These are phyloP conservation scores for Grosmannia serpens DNA, from an alignment of 2,329 filamentous ascomycete species.

Conservation along the genomic window DNA sequence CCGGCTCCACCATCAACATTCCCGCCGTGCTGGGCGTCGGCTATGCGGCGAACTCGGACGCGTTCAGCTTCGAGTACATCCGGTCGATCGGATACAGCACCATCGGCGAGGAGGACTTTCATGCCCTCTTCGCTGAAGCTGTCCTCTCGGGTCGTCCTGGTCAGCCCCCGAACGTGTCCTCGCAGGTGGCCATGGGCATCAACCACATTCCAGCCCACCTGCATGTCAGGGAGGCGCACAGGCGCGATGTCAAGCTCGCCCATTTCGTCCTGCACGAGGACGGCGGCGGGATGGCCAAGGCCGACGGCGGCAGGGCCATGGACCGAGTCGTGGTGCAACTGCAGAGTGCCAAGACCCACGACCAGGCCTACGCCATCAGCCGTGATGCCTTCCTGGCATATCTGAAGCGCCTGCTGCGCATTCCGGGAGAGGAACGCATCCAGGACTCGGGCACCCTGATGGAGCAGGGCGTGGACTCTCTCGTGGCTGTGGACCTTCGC, in stretches of 20 bases:
- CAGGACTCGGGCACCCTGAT: neutral
- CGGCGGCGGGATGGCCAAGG: no score
- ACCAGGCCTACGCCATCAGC: neutral
- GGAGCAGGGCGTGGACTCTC: conserved; percentile 18
- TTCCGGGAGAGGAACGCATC: neutral
- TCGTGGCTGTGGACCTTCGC: conserved; percentile 25
- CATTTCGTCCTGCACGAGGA: neutral
- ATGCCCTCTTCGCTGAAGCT: neutral
- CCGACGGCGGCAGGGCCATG: no score
- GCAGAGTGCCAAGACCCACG: neutral
- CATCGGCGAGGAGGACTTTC: neutral
- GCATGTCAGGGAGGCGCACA: neutral
- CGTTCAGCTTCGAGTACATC: neutral
- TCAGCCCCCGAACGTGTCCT: no score
- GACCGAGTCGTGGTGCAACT: neutral
- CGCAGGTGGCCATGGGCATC: neutral
- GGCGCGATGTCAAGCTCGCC: neutral
- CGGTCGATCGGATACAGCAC: neutral
- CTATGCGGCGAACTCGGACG: neutral
- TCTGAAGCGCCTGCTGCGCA: neutral
- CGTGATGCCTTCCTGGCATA: neutral
- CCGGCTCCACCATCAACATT: conserved; percentile 18
- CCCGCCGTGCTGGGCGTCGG: neutral
- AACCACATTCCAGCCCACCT: neutral
- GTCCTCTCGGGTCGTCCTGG: neutral